Conservation (phyloP, 257 asterid genomes). For the Solanum piurae region DNA sequence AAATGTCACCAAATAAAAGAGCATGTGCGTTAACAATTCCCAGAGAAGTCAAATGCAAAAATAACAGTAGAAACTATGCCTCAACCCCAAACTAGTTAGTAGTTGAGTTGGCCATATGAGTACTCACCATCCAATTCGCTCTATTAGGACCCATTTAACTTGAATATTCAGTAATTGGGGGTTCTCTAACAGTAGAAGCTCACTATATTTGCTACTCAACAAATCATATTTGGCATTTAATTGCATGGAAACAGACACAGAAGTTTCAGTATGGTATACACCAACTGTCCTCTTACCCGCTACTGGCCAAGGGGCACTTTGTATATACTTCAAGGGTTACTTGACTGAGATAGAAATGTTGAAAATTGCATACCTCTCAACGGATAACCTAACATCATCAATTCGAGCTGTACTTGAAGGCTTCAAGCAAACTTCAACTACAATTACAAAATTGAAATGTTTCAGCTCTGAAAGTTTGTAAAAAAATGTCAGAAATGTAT, state of each 20-base stretch:
- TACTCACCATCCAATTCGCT: neutral
- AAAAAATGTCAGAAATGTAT: neutral
- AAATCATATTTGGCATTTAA: neutral
- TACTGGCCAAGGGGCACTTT: neutral
- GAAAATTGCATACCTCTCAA: constrained; percentile 46
- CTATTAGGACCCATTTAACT: neutral
- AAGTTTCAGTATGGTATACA: neutral
- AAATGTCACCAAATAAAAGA: neutral
- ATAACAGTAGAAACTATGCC: neutral
- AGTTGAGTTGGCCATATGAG: neutral
- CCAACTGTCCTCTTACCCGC: neutral
- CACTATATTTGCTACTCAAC: neutral
- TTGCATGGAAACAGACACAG: neutral
- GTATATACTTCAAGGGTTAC: neutral
- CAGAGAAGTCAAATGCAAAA: neutral
- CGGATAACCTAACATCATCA: constrained; percentile 58
- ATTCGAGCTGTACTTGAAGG: constrained; percentile 60
- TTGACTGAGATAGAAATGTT: neutral
- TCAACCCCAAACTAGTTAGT: neutral
- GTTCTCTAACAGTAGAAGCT: neutral
- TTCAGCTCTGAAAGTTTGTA: neutral
- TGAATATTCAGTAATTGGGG: neutral
- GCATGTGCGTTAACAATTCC: neutral
- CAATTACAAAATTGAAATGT: neutral
- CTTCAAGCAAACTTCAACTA: constrained; percentile 89